Percentiles rank a stretch among this genome's conserved stretches.
These are phyloP conservation scores for Xylaria sp. DNA, from an alignment of 2,329 filamentous ascomycete species.

Conservation along the genomic window DNA sequence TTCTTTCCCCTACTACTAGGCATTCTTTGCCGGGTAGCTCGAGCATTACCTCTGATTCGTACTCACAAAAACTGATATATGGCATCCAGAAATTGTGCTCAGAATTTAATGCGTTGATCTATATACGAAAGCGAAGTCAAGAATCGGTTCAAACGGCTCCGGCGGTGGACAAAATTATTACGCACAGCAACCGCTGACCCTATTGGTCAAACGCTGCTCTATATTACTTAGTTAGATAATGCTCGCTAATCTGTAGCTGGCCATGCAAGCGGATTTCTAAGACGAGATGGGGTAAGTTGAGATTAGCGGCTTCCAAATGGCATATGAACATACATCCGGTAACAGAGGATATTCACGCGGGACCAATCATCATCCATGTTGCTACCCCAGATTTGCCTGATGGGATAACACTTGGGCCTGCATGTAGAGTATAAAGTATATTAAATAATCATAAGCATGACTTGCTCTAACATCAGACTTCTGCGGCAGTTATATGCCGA, in stretches of 20 bases:
- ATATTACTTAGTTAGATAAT: background rate
- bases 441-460: constrained; percentile 11
- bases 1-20: no score
- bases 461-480: background rate
- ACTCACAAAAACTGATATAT: background rate
- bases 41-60: no score
- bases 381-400: constrained; percentile 22
- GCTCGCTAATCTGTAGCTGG: background rate
- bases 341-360: constrained; percentile 22
- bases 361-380: constrained; percentile 12
- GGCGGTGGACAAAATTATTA: background rate
- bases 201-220: background rate
- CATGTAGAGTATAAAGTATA: constrained; percentile 3
- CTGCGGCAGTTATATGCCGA: constrained; percentile 27
- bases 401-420: background rate
- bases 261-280: background rate
- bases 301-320: constrained; percentile 1
- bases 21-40: no score
- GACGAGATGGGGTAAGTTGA: background rate
- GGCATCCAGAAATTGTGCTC: background rate
- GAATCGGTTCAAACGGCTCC: background rate
- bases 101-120: background rate
- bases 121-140: background rate
- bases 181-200: background rate
- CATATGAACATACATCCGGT: constrained; percentile 11